Base-by-base conservation (phyloP, 2,329 filamentous ascomycete genomes). In the Cladorrhinum sp. region DNA sequence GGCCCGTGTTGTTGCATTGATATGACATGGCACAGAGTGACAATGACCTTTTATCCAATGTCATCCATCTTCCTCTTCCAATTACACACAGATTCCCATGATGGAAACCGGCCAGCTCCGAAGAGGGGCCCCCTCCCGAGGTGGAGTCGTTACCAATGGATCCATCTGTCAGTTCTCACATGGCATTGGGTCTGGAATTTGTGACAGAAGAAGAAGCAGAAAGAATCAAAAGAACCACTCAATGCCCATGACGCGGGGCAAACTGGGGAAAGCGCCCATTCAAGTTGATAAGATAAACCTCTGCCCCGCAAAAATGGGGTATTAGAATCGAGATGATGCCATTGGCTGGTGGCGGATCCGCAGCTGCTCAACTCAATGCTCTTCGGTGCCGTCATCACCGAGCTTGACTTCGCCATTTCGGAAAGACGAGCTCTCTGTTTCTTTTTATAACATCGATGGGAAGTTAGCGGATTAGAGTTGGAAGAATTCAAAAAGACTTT, bases 81-180 rank as follows among this genome's bases (percentile, higher is more conserved):
- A 48, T 53, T 26, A 26, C 56, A 28, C n/a, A 33, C 51, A n/a
- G 30, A 42, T 55, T 33, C 6, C n/a, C 16, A 57, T 18, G 20
- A 57, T 59, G 60, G 63, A 62, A 55, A 56, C 54, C 66, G 66
- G 64, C 64, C 64, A 56, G 60, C 58, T 66, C 66, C 66, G 64
- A 58, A 52, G 52, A 55, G 23, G 46, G 28, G 52, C 33, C 59
- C 26, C 23, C 12, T 10, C 30, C 10, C 51, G 51, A 21, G 58
- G 48, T 61, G 60, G 49, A 16, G 21, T 51, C 28, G 57, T 8
- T 12, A n/a, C 18, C 42, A 52, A 55, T 42, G 30, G 54, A 53
- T n/a, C 57, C 55, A 53, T 56, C 33, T 30, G 14, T 8, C 16
- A 46, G 4, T 28, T 36, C 33, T 36, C 42, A 46, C 42, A 46